phyloP scores from a whole-genome alignment of 768 basidiomycete species.

The Phylloporus sp. region DNA sequence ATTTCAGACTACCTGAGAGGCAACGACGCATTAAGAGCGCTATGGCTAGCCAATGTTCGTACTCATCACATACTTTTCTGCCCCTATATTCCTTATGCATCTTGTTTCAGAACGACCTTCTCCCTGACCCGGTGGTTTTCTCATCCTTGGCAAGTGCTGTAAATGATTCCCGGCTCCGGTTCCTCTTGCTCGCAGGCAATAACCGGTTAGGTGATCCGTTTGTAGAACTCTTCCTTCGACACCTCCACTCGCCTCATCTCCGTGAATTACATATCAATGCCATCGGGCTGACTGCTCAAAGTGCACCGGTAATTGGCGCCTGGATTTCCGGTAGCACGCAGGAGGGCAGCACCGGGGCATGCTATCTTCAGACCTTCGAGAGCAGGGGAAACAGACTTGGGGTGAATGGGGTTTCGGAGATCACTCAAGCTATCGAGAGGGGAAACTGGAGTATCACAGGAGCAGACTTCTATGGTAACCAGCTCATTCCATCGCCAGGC shows the following conservation, averaged over 20 bases:
- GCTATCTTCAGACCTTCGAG: slow-evolving; percentile 46
- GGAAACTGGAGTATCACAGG: slow-evolving; percentile 48
- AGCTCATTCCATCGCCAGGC: slow-evolving; percentile 16
- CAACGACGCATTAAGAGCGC: slow-evolving; percentile 40
- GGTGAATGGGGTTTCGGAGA: slow-evolving; percentile 40
- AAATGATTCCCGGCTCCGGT: slow-evolving; percentile 48
- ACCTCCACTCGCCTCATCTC: slow-evolving; percentile 44
- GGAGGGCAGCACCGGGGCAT: slow-evolving; percentile 20
- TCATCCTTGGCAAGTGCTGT: slow-evolving; percentile 45
- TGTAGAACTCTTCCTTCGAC: slow-evolving; percentile 45
- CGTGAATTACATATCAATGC: slow-evolving; percentile 51
- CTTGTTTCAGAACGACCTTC: slow-evolving; percentile 40
- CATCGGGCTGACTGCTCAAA: slow-evolving; percentile 41
- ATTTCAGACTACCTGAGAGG: slow-evolving; percentile 49
- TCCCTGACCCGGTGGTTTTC: slow-evolving; percentile 34
- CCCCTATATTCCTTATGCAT: not conserved
- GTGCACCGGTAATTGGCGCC: slow-evolving; percentile 41
- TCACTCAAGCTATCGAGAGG: slow-evolving; percentile 45
- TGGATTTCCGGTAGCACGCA: slow-evolving; percentile 44
- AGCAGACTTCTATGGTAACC: slow-evolving; percentile 50
- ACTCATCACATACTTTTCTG: not conserved
- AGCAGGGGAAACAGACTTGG: slow-evolving; percentile 59
- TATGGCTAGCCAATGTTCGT: slow-evolving; percentile 58
- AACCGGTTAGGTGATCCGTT: slow-evolving; percentile 46
- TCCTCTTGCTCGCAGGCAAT: slow-evolving; percentile 52